Base-by-base conservation (phyloP, 2,329 filamentous ascomycete genomes). In the Ophiostoma perfectum region DNA sequence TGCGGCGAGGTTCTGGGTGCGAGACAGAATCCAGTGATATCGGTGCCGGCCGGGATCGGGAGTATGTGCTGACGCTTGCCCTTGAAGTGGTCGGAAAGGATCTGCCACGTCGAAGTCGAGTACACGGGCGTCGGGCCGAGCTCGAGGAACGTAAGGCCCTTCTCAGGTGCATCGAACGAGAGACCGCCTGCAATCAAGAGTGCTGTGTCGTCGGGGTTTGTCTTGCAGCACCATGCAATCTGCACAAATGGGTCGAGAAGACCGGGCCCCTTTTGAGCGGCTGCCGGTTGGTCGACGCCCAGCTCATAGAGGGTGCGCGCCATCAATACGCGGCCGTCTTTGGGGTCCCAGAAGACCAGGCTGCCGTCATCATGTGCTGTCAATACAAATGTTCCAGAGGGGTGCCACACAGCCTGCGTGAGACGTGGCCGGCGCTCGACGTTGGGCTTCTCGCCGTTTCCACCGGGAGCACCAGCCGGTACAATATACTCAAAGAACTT, bases 201-300 rank as follows among this genome's bases (percentile, higher is more conserved):
- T 1, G 89, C 94, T 18, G 93, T 98, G 74, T 99, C 94, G 74
- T 99, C 95, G 0, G 93, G 90, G 75, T 98, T 96, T 70, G 89
- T 84, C 76, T 97, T 97, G 69, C 92, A 94, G 78, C 95, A 99
- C 95, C 95, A 99, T 1, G 88, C 85, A 68, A 98, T 87, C 71
- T 88, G 88, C 70, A 87, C 86, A 70, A 94, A 90, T 0, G 92
- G 92, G 68, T 91, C 89, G 70, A 90, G 89, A 14, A 89, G 78
- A 16, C 83, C 82, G 58, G 88, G 82, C 2, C 44, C 60, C 1
- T 82, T 82, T 3, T 83, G 78, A 3, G 81, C 76, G 0, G 83
- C 82, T 1, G 63, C 45, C 2, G 89, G 88, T 71, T 89, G 85
- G 73, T 97, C 86, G 67, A 98, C 81, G 73, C 91, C 86, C 4